These are phyloP conservation scores for Ascochyta pisi DNA, from an alignment of 2,329 filamentous ascomycete genomes.

Conservation along the genomic window DNA sequence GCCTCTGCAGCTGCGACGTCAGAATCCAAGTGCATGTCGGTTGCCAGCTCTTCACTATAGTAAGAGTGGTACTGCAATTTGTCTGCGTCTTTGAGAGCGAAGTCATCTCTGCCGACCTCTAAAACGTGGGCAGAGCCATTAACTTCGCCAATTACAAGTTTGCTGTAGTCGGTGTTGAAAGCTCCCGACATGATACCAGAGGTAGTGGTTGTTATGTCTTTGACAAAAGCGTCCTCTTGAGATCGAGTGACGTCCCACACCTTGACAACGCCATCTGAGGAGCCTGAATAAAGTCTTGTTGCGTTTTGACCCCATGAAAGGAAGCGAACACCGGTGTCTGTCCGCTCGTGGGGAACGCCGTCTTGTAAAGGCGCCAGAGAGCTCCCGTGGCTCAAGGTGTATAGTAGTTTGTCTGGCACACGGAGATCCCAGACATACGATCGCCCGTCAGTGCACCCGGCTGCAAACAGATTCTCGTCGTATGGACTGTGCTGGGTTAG, in stretches of 20 bases:
- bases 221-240: slow-evolving; percentile 58
- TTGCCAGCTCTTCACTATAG: slow-evolving; percentile 3
- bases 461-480: slow-evolving; percentile 61
- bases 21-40: neutral
- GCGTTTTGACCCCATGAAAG: slow-evolving; percentile 63
- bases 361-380: slow-evolving; percentile 59
- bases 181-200: slow-evolving; percentile 65
- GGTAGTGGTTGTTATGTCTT: slow-evolving; percentile 57
- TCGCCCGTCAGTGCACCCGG: slow-evolving; percentile 65
- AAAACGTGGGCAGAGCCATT: slow-evolving; percentile 63
- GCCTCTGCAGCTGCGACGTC: slow-evolving; percentile 39
- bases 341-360: slow-evolving; percentile 53
- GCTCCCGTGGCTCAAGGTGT: slow-evolving; percentile 58
- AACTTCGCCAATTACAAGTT: slow-evolving; percentile 65
- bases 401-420: slow-evolving; percentile 53
- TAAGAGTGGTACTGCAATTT: slow-evolving; percentile 41
- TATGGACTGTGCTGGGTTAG: slow-evolving; percentile 46
- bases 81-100: slow-evolving; percentile 35
- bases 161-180: slow-evolving; percentile 62
- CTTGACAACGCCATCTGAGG: slow-evolving; percentile 67
- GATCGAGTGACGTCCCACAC: slow-evolving; percentile 64
- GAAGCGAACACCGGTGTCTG: slow-evolving; percentile 65
- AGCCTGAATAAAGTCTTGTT: slow-evolving; percentile 64
- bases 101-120: slow-evolving; percentile 49
- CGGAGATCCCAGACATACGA: slow-evolving; percentile 69